Evolutionary conservation across 805 yeast genomes (phyloP).

Genomic region (Saccharomycopsis oosterbeekiorum): DNA sequence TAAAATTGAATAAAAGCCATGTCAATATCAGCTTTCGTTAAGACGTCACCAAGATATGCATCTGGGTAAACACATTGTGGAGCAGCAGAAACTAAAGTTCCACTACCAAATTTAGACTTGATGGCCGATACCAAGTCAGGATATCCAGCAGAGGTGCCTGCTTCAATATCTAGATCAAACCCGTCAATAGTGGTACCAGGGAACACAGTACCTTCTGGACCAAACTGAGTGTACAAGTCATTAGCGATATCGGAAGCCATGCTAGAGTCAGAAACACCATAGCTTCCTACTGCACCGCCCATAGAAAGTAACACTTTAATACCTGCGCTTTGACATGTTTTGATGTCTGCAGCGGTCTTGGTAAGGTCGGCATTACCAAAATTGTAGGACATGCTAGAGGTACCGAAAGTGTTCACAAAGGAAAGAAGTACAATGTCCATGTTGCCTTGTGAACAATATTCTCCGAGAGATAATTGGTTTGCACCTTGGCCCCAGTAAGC

Average conservation of each 20-base stretch:
- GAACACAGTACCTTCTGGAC: conserved; percentile 26
- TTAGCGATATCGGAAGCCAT: conserved; percentile 8
- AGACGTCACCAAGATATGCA: conserved; percentile 49
- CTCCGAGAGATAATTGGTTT: conserved; percentile 31
- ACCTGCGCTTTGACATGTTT: conserved; percentile 68
- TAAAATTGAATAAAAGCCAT: conserved; percentile 82
- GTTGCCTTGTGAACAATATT: conserved; percentile 43
- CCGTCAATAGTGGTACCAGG: conserved; percentile 74
- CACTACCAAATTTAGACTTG: conserved; percentile 28
- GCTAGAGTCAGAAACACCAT: conserved; percentile 2
- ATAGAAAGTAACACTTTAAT: conserved; percentile 65
- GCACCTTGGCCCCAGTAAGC: conserved; percentile 65
- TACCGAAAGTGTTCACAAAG: conserved; percentile 33
- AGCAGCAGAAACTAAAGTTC: conserved; percentile 75
- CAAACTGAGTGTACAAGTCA: conserved; percentile 7
- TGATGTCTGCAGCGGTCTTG: conserved; percentile 47
- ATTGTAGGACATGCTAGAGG: conserved; percentile 21
- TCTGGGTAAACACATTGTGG: conserved; percentile 92
- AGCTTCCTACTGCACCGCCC: conserved; percentile 63
- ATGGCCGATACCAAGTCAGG: conserved; percentile 41
- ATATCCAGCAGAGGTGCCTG: conserved; percentile 50
- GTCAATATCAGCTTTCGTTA: conserved; percentile 56
- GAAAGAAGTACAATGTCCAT: conserved; percentile 33
- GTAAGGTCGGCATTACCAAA: conserved; percentile 32
- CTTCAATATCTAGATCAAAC: conserved; percentile 85